These are phyloP conservation scores for Alternaria sp. DNA, from an alignment of 2,329 filamentous ascomycete genomes.

Conservation along the genomic window DNA sequence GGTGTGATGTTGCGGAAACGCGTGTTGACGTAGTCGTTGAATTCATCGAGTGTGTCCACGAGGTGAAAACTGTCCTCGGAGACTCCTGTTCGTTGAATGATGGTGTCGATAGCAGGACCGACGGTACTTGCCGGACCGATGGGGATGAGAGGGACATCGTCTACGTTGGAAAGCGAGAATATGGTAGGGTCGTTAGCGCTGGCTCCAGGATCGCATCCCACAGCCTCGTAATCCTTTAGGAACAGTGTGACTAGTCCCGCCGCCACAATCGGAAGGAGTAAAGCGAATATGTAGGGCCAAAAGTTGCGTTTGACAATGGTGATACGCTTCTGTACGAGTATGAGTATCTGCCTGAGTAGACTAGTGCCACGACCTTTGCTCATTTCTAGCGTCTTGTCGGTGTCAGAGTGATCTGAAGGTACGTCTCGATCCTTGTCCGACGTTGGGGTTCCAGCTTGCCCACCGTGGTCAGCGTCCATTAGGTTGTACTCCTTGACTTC, in stretches of 20 bases:
- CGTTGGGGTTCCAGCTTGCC: conserved; percentile 22
- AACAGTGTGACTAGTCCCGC: conserved; percentile 82
- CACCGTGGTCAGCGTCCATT: conserved; percentile 33
- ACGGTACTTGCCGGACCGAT: conserved; percentile 49
- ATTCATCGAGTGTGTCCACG: conserved; percentile 71
- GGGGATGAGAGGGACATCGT: conserved; percentile 44
- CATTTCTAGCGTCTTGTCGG: conserved; percentile 53
- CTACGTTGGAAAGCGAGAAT: conserved; percentile 35
- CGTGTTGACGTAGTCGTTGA: conserved; percentile 68
- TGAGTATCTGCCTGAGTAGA: conserved; percentile 71
- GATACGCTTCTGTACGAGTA: conserved; percentile 78
- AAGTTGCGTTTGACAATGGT: conserved; percentile 81
- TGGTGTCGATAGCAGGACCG: conserved; percentile 28
- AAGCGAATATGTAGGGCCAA: conserved; percentile 75
- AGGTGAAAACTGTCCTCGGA: conserved; percentile 50
- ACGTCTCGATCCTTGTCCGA: conserved; percentile 30
- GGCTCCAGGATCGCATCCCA: conserved; percentile 54
- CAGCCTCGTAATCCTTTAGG: conserved; percentile 63
- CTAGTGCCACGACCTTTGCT: conserved; percentile 73
- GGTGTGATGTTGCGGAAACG: conserved; percentile 74
- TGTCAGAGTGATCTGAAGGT: conserved; percentile 40
- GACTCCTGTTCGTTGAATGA: conserved; percentile 39
- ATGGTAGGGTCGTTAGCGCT: conserved; percentile 41
- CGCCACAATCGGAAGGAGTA: conserved; percentile 79
- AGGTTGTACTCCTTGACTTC: conserved; percentile 68